Percentiles rank a stretch among this genome's conserved stretches.
These are phyloP conservation scores for Acer saccharum DNA, from an alignment of 345 rosid species.

Conservation along the genomic window DNA sequence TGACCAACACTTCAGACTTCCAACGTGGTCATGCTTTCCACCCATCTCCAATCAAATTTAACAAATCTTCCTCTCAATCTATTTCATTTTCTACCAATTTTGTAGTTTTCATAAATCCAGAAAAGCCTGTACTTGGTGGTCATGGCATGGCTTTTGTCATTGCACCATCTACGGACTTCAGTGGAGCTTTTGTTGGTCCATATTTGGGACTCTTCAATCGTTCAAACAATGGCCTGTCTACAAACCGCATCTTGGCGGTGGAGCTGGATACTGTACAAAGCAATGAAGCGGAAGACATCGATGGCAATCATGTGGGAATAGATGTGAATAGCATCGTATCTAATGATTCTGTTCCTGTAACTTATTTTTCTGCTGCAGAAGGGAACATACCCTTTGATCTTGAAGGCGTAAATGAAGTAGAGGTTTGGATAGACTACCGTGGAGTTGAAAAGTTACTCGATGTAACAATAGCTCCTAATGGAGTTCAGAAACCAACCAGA, in stretches of 20 bases:
- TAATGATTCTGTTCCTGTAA: conserved; percentile 22
- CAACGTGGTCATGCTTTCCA: conserved; percentile 15
- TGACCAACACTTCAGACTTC: conserved; percentile 46
- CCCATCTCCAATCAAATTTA: conserved; percentile 4
- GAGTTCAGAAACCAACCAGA: conserved; percentile 32
- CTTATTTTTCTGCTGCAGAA: conserved; percentile 31
- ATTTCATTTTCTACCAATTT: conserved; percentile 28
- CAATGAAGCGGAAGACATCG: background rate
- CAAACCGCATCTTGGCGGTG: conserved; percentile 49
- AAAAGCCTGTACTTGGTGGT: background rate
- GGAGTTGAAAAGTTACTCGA: conserved; percentile 26
- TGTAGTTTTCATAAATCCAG: conserved; percentile 24
- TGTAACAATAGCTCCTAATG: conserved; percentile 34
- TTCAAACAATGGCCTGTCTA: background rate
- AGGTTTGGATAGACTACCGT: conserved; percentile 60
- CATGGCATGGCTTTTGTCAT: conserved; percentile 29
- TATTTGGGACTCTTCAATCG: conserved; percentile 53
- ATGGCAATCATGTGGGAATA: conserved; percentile 33
- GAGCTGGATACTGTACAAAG: conserved; percentile 27
- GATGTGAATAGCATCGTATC: conserved; percentile 49
- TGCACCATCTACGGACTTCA: conserved; percentile 22
- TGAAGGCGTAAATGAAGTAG: conserved; percentile 35
- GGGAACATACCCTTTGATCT: conserved; percentile 24
- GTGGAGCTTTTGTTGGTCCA: conserved; percentile 12
- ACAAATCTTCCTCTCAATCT: conserved; percentile 9